phyloP scores from a whole-genome alignment of 495 filamentous ascomycete genomes.

The Daldinia vernicosa region DNA sequence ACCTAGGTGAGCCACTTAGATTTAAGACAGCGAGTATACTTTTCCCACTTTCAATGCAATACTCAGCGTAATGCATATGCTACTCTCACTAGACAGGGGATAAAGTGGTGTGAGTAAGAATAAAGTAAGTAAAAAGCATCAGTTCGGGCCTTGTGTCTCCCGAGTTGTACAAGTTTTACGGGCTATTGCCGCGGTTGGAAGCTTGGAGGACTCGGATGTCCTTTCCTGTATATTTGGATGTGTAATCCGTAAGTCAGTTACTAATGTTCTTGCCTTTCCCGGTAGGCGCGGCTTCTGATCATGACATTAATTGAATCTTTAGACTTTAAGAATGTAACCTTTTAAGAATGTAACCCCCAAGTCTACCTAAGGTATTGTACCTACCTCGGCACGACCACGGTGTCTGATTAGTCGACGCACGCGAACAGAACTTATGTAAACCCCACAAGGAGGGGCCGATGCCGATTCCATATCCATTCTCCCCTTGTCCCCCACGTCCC shows the following conservation, averaged over 20 bases:
- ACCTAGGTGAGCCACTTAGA: conserved; percentile 29
- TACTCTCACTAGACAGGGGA: not conserved
- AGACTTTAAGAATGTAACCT: no score
- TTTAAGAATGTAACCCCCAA: no score
- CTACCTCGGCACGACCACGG: not conserved
- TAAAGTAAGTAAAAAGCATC: not conserved
- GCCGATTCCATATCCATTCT: no score
- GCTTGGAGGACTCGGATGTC: not conserved
- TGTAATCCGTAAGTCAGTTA: not conserved
- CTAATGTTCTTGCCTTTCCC: not conserved
- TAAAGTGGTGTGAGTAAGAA: not conserved
- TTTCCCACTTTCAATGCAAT: conserved; percentile 2
- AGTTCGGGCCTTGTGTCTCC: not conserved
- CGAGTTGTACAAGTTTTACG: conserved; percentile 1
- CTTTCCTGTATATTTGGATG: not conserved
- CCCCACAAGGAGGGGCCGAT: no score
- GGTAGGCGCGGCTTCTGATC: no score
- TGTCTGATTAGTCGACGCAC: not conserved
- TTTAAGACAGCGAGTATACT: conserved; percentile 10
- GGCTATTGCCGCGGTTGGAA: not conserved
- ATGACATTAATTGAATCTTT: not conserved
- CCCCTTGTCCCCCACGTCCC: no score
- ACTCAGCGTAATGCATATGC: conserved; percentile 6
- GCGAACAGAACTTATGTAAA: not conserved
- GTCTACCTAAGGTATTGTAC: no score